These are phyloP conservation scores for Inga oerstediana DNA, from an alignment of 306 rosid species.

Conservation along the genomic window DNA sequence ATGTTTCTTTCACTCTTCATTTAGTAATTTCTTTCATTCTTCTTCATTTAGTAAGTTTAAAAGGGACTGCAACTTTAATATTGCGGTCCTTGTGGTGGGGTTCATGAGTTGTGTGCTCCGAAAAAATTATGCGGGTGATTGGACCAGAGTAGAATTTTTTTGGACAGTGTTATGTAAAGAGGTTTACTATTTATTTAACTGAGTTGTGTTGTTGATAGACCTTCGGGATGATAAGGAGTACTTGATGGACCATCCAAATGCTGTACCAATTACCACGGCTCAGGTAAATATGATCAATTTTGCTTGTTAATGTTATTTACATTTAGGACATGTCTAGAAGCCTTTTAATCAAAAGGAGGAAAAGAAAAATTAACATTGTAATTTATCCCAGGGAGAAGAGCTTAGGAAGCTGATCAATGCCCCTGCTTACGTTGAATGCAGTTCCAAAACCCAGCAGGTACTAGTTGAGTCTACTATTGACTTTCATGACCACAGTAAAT, in stretches of 20 bases:
- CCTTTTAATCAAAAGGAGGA: neutral
- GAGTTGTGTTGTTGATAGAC: constrained; percentile 50
- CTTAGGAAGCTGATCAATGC: constrained; percentile 92
- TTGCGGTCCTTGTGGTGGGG: neutral
- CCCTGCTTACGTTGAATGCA: constrained; percentile 95
- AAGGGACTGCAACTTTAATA: neutral
- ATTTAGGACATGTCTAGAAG: constrained; percentile 8
- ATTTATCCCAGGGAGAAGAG: constrained; percentile 83
- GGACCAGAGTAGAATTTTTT: neutral
- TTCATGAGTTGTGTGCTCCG: neutral
- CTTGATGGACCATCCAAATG: constrained; percentile 93
- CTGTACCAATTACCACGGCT: constrained; percentile 88
- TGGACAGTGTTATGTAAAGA: neutral
- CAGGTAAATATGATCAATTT: constrained; percentile 57
- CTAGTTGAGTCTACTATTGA: constrained; percentile 3
- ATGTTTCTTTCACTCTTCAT: no score
- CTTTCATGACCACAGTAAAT: neutral
- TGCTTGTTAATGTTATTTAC: neutral
- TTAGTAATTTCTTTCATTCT: neutral
- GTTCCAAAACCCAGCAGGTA: constrained; percentile 97
- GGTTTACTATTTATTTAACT: neutral
- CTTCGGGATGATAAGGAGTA: constrained; percentile 98
- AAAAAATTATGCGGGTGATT: neutral
- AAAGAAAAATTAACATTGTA: constrained; percentile 26
- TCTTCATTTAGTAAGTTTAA: neutral